Percentiles rank a stretch among this genome's conserved stretches.
These are phyloP conservation scores for Nadsonia commutata DNA, from an alignment of 1,139 yeast genomes.

Conservation along the genomic window DNA sequence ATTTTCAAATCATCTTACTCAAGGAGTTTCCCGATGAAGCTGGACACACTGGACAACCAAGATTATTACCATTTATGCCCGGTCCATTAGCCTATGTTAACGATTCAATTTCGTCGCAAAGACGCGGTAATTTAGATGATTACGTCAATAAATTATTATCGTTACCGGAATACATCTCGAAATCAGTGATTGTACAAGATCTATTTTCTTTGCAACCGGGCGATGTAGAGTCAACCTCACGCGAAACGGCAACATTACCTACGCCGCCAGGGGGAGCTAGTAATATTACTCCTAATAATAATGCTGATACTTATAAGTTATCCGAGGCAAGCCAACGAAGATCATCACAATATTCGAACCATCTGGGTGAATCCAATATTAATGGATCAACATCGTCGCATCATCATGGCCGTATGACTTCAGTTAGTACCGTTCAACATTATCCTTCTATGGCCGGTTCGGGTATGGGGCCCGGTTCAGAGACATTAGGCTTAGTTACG, in stretches of 20 bases:
- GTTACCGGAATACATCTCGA: slow-evolving; percentile 66
- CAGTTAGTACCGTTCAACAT: too few relatives aligned
- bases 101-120: slow-evolving; percentile 71
- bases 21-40: slow-evolving; percentile 88
- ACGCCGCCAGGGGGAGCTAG: slow-evolving; percentile 13
- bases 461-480: background rate
- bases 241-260: slow-evolving; percentile 29
- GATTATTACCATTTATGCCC: slow-evolving; percentile 87
- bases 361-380: background rate
- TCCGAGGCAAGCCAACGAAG: background rate
- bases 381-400: background rate
- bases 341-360: background rate
- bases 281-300: slow-evolving; percentile 18
- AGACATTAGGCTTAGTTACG: background rate
- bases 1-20: slow-evolving; percentile 71
- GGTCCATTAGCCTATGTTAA: slow-evolving; percentile 92
- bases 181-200: slow-evolving; percentile 45
- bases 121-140: slow-evolving; percentile 73
- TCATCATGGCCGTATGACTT: background rate
- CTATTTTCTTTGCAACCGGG: slow-evolving; percentile 60
- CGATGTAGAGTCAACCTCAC: slow-evolving; percentile 32
- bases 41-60: slow-evolving; percentile 62
- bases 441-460: background rate
- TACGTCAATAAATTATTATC: slow-evolving; percentile 63
- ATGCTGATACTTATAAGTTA: slow-evolving; percentile 3